Conservation (phyloP, 345 rosid genomes). For the Eucalyptus caleyi region DNA sequence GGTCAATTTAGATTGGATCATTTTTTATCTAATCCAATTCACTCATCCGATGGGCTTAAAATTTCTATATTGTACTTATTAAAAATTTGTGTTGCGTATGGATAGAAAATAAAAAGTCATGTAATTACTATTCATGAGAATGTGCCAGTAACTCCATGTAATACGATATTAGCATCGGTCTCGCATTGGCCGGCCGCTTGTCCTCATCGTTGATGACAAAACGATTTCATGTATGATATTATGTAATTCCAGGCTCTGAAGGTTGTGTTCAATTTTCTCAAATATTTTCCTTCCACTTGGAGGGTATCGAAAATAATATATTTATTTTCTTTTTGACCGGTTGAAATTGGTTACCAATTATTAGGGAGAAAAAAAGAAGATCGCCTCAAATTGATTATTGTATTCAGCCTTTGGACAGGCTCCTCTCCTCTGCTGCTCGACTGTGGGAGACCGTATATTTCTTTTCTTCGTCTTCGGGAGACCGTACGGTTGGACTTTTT, state of each 20-base stretch:
- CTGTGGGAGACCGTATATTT: too few species aligned
- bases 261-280: rapidly evolving
- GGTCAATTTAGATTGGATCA: neutral
- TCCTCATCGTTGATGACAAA: rapidly evolving
- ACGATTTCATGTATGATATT: rapidly evolving
- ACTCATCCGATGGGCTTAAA: neutral
- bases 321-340: too few species aligned
- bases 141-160: neutral
- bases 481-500: too few species aligned
- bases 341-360: too few species aligned
- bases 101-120: neutral
- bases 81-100: neutral
- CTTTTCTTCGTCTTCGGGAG: too few species aligned
- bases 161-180: too few species aligned
- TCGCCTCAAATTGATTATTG: too few species aligned
- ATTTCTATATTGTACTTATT: neutral
- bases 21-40: neutral
- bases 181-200: rapidly evolving
- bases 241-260: rapidly evolving
- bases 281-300: too few species aligned
- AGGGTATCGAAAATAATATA: too few species aligned
- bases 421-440: too few species aligned
- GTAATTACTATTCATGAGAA: neutral
- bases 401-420: too few species aligned
- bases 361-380: too few species aligned